phyloP scores from a whole-genome alignment of 495 filamentous ascomycete genomes.

The Rostrohypoxylon terebratum region DNA sequence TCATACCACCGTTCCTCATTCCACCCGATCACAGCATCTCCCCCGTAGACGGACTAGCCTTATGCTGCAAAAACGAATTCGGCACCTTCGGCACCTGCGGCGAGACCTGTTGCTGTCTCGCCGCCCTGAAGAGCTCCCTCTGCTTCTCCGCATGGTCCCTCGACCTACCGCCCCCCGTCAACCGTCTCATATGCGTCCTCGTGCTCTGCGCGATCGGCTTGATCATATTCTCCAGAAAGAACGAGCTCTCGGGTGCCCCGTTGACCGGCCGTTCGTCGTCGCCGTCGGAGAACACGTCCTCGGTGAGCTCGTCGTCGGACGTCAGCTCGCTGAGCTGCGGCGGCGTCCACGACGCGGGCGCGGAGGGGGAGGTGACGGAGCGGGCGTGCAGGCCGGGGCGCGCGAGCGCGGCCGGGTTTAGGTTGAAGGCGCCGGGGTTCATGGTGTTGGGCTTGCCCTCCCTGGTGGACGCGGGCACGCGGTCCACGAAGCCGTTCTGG shows the following conservation, averaged over 20 bases:
- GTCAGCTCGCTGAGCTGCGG: constrained; percentile 68
- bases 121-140: constrained; percentile 66
- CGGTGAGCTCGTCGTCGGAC: constrained; percentile 61
- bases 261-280: constrained; percentile 60
- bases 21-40: constrained; percentile 35
- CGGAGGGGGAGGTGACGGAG: constrained; percentile 77
- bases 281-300: constrained; percentile 66
- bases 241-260: constrained; percentile 61
- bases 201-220: constrained; percentile 64
- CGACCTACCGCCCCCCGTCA: constrained; percentile 69
- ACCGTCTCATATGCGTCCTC: constrained; percentile 71
- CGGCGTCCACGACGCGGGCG: constrained; percentile 65
- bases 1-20: background rate
- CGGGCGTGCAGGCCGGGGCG: constrained; percentile 74
- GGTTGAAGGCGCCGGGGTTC: constrained; percentile 70
- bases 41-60: constrained; percentile 34
- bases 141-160: constrained; percentile 69
- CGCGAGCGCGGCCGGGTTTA: constrained; percentile 52
- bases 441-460: constrained; percentile 70
- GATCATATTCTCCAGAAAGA: constrained; percentile 77
- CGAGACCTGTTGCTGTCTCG: constrained; percentile 49
- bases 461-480: constrained; percentile 62
- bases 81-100: constrained; percentile 76
- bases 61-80: constrained; percentile 45
- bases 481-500: constrained; percentile 87